Evolutionary conservation across 805 yeast genomes (phyloP), one percentile per base, ranked within the genome.

Genomic region (Starmerella bacillaris): DNA sequence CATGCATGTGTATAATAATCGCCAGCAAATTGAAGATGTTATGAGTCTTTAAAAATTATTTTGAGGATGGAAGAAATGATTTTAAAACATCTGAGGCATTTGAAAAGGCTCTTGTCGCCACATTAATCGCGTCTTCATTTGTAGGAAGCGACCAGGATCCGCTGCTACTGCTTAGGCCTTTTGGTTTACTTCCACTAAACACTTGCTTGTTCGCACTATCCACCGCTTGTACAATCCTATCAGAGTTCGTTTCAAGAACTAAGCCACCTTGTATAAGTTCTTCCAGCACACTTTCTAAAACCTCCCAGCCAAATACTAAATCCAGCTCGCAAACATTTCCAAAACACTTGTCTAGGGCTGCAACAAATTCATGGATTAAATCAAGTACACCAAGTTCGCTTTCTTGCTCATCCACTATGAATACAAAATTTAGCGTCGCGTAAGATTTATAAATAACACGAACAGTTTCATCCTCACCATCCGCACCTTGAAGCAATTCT

Each of bases 301-400:
- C 92, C 57, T 89, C 95, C 96, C 98, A 89, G 14, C 95, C 95
- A 59, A 84, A 86, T n/a, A 89, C 94, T 42, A 89, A 64, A 57
- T 89, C 98, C 46, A 89, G 64, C 53, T 89, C 98, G 55, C 94
- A 84, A 5, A 89, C 98, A 50, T 83, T 84, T 41, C 74, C 74
- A 57, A 89, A 89, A 56, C 98, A 89, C 39, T 77, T 72, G 53
- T 89, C 94, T 44, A 89, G 64, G 35, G 92, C 78, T 55, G 89
- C 95, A 3, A 89, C 98, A 63, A 89, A 86, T 29, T 89, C 95
- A 54, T 89, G 98, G 38, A 89, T 86, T 51, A 89, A 59, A 55
- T 89, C 98, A 30, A 89, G 58, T 32, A 86, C 86, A 1, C 96
- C 96, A 27, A 89, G 64, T 56, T 89, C 96, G 20, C 84, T 72